Evolutionary conservation across 2,329 filamentous ascomycete species (phyloP), one percentile per base, ranked within the genome.

Genomic region (Acarospora socialis): DNA sequence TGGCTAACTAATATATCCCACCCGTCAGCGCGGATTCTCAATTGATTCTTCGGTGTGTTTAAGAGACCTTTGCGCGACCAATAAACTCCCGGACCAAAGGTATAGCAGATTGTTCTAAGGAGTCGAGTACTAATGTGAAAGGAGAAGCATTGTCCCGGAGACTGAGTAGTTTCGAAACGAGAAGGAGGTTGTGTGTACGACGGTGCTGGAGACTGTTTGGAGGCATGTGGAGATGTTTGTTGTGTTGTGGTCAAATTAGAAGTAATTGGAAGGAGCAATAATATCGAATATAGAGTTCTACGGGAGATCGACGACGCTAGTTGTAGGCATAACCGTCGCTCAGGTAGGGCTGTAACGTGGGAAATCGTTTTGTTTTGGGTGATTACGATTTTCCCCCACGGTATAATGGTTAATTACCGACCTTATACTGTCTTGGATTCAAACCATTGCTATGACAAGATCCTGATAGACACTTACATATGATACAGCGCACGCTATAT

Each of bases 91-190:
- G 58, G 2, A 87, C 42, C 3, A 93, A 57, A 0, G 76, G 75
- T 18, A 63, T 66, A 5, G 75, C 81, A 16, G 76, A 73, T 56
- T 93, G 84, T 57, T 92, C 83, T 18, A 94, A 63, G 20, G 68
- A 81, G 54, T 95, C 87, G 35, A 93, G 65, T 3, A 94, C 57
- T 16, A 95, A 62, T 0, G 86, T 94, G 47, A 95, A 73, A 3
- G 87, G 87, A 29, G 83, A 92, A 9, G 79, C 74, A 35, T 73
- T 74, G 53, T 90, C 80, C 40, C 82, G 70, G 34, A 82, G 63
- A 48, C 76, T 81, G 41, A 93, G 65, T 2, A 93, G 63, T 49
- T 83, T 86, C 41, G 84, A 81, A 34, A 93, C 74, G 2, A 92
- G 64, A 3, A 92, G 70, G 14, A 92, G 60, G 51, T 84, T 86